Evolutionary conservation across 371 early-diverging fungal genomes (phyloP), one percentile per base, ranked within the genome.

Genomic region (Phascolomyces articulosus): DNA sequence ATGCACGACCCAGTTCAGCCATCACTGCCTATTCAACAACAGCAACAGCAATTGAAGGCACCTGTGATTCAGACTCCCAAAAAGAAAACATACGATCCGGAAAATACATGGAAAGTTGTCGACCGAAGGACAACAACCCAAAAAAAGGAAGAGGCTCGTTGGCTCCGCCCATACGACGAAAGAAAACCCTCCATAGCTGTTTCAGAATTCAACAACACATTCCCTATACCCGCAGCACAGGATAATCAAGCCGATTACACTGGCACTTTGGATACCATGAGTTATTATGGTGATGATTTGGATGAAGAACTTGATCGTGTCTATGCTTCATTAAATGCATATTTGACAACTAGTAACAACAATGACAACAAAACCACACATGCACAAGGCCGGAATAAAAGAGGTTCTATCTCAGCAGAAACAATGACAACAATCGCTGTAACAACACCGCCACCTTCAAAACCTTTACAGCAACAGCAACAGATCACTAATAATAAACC

Each of bases 341-440:
- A 44, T 27, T 51, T 24, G 51, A 51, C 51, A 51, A 51, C 21
- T 7, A 59, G 23, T 9, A 58, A 41, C 18, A 15, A 20, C n/a
- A n/a, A n/a, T n/a, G 4, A 9, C 24, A 24, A 20, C 6, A 34
- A 11, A 34, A 9, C 2, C 34, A 34, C 6, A 34, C 11, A 34
- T 34, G 34, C 11, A 9, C 34, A 9, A 18, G 31, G 18, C 54
- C 34, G 29, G 44, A 48, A 28, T n/a, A 29, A 31, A 11, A 26
- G 27, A 15, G 28, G 21, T n/a, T n/a, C n/a, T n/a, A n/a, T n/a
- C n/a, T n/a, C 18, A 56, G 63, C n/a, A 55, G 40, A 15, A 54
- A 66, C 40, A 66, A 71, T 21, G 76, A 74, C 53, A 75, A 76
- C 24, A 24, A 24, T 9, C 4, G 51, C 51, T 23, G 18, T 13